These are phyloP conservation scores for Torulaspora quercuum DNA, from an alignment of 805 yeast species.

Conservation along the genomic window DNA sequence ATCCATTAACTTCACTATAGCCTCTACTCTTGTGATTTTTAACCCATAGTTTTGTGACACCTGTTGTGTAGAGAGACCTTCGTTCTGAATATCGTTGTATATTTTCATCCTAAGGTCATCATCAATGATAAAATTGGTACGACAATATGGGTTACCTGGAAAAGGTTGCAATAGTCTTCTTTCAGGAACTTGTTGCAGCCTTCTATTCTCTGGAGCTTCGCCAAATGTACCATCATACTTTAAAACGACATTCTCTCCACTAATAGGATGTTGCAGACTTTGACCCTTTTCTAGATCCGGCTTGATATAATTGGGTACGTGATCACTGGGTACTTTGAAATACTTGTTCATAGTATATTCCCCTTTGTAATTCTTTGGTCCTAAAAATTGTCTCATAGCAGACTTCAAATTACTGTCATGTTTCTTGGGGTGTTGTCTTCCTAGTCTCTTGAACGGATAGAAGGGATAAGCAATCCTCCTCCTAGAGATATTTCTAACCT, in stretches of 20 bases:
- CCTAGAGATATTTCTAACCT: conserved; percentile 47
- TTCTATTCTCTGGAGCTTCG: conserved; percentile 14
- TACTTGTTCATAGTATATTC: conserved; percentile 76
- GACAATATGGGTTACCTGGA: conserved; percentile 67
- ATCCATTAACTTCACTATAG: conserved; percentile 64
- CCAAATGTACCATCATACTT: conserved; percentile 24
- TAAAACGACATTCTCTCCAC: conserved; percentile 32
- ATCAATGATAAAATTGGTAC: conserved; percentile 61
- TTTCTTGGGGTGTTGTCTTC: conserved; percentile 40
- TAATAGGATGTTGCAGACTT: conserved; percentile 36
- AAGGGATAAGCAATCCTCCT: conserved; percentile 54
- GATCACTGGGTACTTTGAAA: conserved; percentile 61
- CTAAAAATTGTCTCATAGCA: conserved; percentile 70
- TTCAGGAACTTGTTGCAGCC: conserved; percentile 11
- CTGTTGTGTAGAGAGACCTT: conserved; percentile 59
- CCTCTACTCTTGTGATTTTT: conserved; percentile 83
- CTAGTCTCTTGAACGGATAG: conserved; percentile 44
- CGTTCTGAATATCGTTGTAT: conserved; percentile 50
- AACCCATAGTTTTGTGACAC: conserved; percentile 76
- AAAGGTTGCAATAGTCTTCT: conserved; percentile 61
- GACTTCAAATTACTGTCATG: conserved; percentile 55
- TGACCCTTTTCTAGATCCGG: conserved; percentile 48
- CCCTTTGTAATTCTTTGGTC: conserved; percentile 80
- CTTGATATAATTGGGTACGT: conserved; percentile 67
- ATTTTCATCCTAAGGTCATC: conserved; percentile 58